Percentiles rank a stretch among this genome's conserved stretches.
Evolutionary conservation across 2,329 filamentous ascomycete genomes (phyloP).

Genomic region (Penicillium olsonii): DNA sequence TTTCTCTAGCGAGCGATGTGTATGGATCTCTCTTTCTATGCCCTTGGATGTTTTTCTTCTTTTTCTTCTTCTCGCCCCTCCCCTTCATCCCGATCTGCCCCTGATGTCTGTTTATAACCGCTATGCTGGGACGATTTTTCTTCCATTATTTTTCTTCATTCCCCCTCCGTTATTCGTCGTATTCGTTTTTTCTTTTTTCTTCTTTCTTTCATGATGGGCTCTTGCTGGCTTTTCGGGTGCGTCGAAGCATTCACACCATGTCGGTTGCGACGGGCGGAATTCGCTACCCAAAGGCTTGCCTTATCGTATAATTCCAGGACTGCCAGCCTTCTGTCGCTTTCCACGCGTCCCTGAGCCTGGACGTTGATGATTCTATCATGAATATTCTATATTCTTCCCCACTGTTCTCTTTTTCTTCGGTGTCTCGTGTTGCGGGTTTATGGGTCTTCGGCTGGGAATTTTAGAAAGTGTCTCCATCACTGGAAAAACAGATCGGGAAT

Average conservation of each 20-base stretch:
- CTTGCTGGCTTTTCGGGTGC: slow-evolving; percentile 28
- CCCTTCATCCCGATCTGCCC: slow-evolving; percentile 13
- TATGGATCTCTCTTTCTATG: slow-evolving; percentile 26
- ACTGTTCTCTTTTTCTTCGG: slow-evolving; percentile 11
- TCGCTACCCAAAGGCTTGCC: neutral
- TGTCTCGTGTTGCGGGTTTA: slow-evolving; percentile 24
- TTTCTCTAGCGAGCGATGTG: slow-evolving; percentile 40
- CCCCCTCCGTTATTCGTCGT: slow-evolving; percentile 8
- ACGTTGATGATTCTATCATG: slow-evolving; percentile 11
- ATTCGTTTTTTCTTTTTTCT: slow-evolving; percentile 1
- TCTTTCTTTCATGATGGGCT: slow-evolving; percentile 19
- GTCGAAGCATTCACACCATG: slow-evolving; percentile 7
- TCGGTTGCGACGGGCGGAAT: neutral
- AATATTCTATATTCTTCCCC: slow-evolving; percentile 2
- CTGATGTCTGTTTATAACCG: slow-evolving; percentile 20
- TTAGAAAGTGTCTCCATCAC: slow-evolving; percentile 37
- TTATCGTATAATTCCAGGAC: neutral
- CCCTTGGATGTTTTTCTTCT: slow-evolving; percentile 17
- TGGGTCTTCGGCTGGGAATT: slow-evolving; percentile 28
- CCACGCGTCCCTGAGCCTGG: slow-evolving; percentile 5
- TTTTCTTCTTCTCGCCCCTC: slow-evolving; percentile 4
- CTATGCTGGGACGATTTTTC: slow-evolving; percentile 16
- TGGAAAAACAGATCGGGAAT: slow-evolving; percentile 34
- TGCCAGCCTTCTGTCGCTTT: neutral
- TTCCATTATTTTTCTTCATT: slow-evolving; percentile 5